Conservation (phyloP, 2,329 filamentous ascomycete species). For the Plectosphaerella sp. region DNA sequence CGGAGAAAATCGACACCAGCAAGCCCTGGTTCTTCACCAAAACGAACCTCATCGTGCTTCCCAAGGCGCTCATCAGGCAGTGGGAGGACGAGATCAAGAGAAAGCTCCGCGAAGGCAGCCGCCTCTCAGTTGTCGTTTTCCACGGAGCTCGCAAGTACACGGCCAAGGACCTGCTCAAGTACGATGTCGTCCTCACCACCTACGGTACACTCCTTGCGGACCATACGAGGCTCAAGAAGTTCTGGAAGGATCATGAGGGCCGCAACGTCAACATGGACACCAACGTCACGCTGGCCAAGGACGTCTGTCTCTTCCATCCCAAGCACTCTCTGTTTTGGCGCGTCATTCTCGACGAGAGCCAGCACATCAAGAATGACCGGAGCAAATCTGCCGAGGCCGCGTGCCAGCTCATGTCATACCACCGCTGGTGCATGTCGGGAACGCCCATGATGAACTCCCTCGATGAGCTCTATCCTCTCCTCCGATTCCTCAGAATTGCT, state of each 20-base stretch:
- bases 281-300: slow-evolving; percentile 26
- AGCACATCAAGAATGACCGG: slow-evolving; percentile 72
- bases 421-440: slow-evolving; percentile 72
- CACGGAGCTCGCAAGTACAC: slow-evolving; percentile 54
- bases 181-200: slow-evolving; percentile 75
- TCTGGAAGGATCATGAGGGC: slow-evolving; percentile 42
- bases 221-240: slow-evolving; percentile 55
- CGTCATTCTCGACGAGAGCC: slow-evolving; percentile 74
- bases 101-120: slow-evolving; percentile 58
- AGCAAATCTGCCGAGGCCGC: slow-evolving; percentile 50
- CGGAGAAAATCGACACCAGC: neutral
- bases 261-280: slow-evolving; percentile 30
- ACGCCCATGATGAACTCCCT: slow-evolving; percentile 89
- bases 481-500: slow-evolving; percentile 71
- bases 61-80: slow-evolving; percentile 74
- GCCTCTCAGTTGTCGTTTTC: slow-evolving; percentile 62
- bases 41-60: slow-evolving; percentile 80
- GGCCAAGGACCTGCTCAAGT: slow-evolving; percentile 58
- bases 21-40: slow-evolving; percentile 21
- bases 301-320: slow-evolving; percentile 57
- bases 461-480: slow-evolving; percentile 70
- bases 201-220: slow-evolving; percentile 69
- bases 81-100: slow-evolving; percentile 77
- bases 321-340: slow-evolving; percentile 58
- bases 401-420: slow-evolving; percentile 46